Conservation (phyloP, 768 basidiomycete species). For the Suillus brevipes region DNA sequence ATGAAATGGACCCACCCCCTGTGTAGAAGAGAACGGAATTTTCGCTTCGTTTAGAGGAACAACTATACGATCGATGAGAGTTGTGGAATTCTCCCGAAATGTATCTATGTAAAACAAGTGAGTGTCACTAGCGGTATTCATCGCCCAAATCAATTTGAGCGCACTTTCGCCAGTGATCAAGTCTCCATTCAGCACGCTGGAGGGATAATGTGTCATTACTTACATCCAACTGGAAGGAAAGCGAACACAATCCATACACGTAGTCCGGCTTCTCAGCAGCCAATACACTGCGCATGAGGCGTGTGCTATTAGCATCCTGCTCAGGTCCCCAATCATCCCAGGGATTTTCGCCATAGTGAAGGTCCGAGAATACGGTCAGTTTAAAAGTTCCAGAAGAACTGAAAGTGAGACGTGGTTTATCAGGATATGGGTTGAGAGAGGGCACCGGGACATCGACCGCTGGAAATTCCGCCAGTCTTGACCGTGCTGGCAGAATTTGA, state of each 20-base stretch:
- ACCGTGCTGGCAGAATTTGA: not conserved
- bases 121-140: not conserved
- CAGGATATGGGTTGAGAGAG: constrained; percentile 42
- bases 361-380: constrained; percentile 70
- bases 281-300: constrained; percentile 57
- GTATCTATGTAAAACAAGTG: constrained; percentile 44
- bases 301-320: constrained; percentile 64
- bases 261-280: constrained; percentile 64
- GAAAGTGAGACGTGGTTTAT: constrained; percentile 56
- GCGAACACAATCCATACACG: constrained; percentile 45
- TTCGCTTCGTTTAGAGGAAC: constrained; percentile 54
- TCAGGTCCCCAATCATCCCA: constrained; percentile 67
- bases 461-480: not conserved
- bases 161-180: constrained; percentile 71
- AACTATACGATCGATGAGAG: constrained; percentile 63
- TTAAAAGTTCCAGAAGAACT: constrained; percentile 63
- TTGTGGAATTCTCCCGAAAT: constrained; percentile 65
- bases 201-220: not conserved
- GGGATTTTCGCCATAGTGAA: constrained; percentile 77
- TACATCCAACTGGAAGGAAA: not conserved
- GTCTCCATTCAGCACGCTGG: constrained; percentile 71
- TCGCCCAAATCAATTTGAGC: constrained; percentile 11
- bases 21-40: constrained; percentile 67
- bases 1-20: constrained; percentile 51
- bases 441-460: not conserved